Evolutionary conservation across 768 basidiomycete genomes (phyloP).

Genomic region (Arthromyces matolae): DNA sequence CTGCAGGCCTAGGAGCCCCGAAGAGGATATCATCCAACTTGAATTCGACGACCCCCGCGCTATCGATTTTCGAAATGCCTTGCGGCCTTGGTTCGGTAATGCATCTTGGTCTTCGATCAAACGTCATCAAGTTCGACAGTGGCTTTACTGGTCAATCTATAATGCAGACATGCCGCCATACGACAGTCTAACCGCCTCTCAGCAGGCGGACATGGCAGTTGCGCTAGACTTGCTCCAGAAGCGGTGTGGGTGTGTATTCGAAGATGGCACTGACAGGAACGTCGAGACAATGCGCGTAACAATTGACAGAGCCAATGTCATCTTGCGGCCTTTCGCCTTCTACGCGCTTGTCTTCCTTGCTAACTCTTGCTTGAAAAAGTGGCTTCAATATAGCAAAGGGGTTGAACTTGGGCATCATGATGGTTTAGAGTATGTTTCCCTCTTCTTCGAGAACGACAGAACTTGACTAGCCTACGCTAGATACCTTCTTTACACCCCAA

Average conservation of each 20-base stretch:
- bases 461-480: conserved; percentile 30
- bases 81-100: conserved; percentile 77
- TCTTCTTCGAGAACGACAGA: neutral
- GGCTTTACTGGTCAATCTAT: conserved; percentile 85
- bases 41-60: conserved; percentile 65
- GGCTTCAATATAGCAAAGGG: conserved; percentile 39
- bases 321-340: conserved; percentile 64
- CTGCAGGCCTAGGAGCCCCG: conserved; percentile 56
- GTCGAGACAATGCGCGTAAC: conserved; percentile 64
- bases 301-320: conserved; percentile 70
- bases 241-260: conserved; percentile 63
- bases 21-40: conserved; percentile 55
- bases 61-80: conserved; percentile 63
- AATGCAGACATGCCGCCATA: conserved; percentile 56
- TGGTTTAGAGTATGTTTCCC: conserved; percentile 60
- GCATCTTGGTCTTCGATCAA: conserved; percentile 71
- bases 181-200: conserved; percentile 42
- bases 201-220: conserved; percentile 51
- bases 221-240: conserved; percentile 63
- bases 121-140: conserved; percentile 58
- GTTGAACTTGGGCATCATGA: conserved; percentile 47
- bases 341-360: conserved; percentile 49
- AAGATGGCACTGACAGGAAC: conserved; percentile 53
- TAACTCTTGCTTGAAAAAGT: conserved; percentile 46
- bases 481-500: conserved; percentile 72